These are phyloP conservation scores for Xylaria cubensis DNA, from an alignment of 495 filamentous ascomycete genomes.

Conservation along the genomic window DNA sequence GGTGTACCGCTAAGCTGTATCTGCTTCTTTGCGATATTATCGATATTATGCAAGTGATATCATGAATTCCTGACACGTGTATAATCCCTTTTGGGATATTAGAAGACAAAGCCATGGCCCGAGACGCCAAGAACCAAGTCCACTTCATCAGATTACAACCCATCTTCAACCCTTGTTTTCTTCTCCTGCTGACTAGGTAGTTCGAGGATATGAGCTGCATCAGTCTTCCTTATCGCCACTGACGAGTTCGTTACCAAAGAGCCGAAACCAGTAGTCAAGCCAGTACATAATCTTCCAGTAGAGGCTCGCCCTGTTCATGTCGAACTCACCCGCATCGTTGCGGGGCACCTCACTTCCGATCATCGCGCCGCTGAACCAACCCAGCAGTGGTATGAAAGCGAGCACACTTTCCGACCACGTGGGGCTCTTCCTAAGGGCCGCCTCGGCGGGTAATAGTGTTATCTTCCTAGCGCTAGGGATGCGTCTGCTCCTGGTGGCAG, in stretches of 20 bases:
- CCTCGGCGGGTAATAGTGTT: slow-evolving; percentile 59
- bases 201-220: neutral
- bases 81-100: neutral
- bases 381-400: slow-evolving; percentile 66
- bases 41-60: neutral
- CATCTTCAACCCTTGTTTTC: neutral
- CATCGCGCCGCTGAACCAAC: slow-evolving; percentile 77
- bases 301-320: slow-evolving; percentile 72
- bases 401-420: slow-evolving; percentile 66
- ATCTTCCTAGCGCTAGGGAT: slow-evolving; percentile 58
- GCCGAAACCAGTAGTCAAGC: slow-evolving; percentile 54
- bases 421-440: slow-evolving; percentile 64
- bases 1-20: neutral
- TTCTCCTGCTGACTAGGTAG: neutral
- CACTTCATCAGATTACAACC: neutral
- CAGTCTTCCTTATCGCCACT: slow-evolving; percentile 59
- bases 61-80: neutral
- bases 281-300: slow-evolving; percentile 74
- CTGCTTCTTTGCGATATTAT: neutral
- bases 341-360: slow-evolving; percentile 81
- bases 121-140: neutral
- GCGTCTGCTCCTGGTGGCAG: slow-evolving; percentile 38
- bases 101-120: neutral
- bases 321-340: slow-evolving; percentile 80
- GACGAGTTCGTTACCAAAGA: slow-evolving; percentile 57